Evolutionary conservation across 768 basidiomycete genomes (phyloP).

Genomic region (Tubosaeta brunneosetosa): DNA sequence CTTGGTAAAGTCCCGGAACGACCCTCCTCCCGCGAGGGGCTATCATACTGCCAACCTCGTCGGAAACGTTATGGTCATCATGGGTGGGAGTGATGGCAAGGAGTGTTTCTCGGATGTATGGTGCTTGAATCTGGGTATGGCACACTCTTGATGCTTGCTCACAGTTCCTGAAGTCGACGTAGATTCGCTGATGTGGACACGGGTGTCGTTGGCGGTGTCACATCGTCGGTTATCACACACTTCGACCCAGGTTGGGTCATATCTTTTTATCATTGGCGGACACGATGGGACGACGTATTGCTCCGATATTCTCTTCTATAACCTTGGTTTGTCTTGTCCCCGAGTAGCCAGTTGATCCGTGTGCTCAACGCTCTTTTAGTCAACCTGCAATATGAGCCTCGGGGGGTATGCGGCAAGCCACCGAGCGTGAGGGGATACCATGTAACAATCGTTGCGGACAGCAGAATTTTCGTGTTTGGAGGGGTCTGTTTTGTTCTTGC

Average conservation of each 20-base stretch:
- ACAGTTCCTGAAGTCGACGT: neutral
- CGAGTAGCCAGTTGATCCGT: neutral
- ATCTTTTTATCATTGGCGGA: slow-evolving; percentile 85
- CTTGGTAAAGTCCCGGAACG: slow-evolving; percentile 50
- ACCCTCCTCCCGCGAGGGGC: slow-evolving; percentile 62
- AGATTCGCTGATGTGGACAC: slow-evolving; percentile 30
- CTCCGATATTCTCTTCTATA: slow-evolving; percentile 75
- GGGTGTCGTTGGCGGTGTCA: slow-evolving; percentile 18
- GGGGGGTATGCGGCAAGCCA: slow-evolving; percentile 59
- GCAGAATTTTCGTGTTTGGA: slow-evolving; percentile 80
- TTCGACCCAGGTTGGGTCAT: slow-evolving; percentile 87
- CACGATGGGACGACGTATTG: slow-evolving; percentile 77
- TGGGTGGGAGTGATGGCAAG: slow-evolving; percentile 88
- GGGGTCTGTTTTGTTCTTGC: slow-evolving; percentile 40
- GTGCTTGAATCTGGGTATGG: slow-evolving; percentile 80
- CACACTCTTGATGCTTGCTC: neutral
- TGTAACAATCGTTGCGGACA: slow-evolving; percentile 74
- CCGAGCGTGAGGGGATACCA: slow-evolving; percentile 84
- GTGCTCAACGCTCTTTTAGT: slow-evolving; percentile 41
- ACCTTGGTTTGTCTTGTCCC: slow-evolving; percentile 61
- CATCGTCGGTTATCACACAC: slow-evolving; percentile 77
- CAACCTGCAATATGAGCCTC: slow-evolving; percentile 77
- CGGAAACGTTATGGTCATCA: slow-evolving; percentile 78
- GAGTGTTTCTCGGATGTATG: slow-evolving; percentile 88
- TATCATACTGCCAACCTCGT: slow-evolving; percentile 91